Evolutionary conservation across 768 basidiomycete species (phyloP), one percentile per base, ranked within the genome.

Genomic region (Xerocomus potaroensis): DNA sequence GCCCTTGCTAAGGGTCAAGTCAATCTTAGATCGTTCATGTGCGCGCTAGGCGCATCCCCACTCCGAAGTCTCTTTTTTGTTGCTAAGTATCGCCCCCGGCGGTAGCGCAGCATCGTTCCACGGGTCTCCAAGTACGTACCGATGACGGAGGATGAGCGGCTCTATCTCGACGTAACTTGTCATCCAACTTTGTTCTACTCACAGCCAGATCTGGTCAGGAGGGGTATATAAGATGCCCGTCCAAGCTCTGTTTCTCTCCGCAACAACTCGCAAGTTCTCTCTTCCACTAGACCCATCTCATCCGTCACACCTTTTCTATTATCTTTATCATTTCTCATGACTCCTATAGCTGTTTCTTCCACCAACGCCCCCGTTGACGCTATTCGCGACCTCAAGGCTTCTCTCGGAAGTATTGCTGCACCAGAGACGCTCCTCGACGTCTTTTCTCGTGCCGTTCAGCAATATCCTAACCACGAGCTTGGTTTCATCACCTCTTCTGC

Each of bases 401-500:
- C 41, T 7, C 41, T 41, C 18, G 21, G 29, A n/a, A 32, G 15
- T 15, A 8, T 30, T 8, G 11, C 24, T 5, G 16, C 26, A 21
- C 37, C 37, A 16, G 37, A 24, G 31, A 46, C 45, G 10, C 56
- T 62, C 18, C 41, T 64, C 29, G 59, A 61, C 18, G 48, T 54
- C 33, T 31, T 62, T 32, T 37, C 47, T 16, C 24, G 53, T 27
- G 60, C 56, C 21, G 56, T 50, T 30, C 34, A 48, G 22, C 53
- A 36, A 0, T 62, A 59, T 37, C 61, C 61, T 24, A 47, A 40
- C 1, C 62, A 56, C 39, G 49, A 62, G 29, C 41, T 62, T 18
- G 50, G 48, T 29, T 62, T 64, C 40, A 50, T 62, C 35, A 48
- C 59, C 1, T 63, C 60, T 8, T 61, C 56, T 3, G 55, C 58